These are phyloP conservation scores for Alternaria sp. DNA, from an alignment of 2,329 filamentous ascomycete genomes.

Conservation along the genomic window DNA sequence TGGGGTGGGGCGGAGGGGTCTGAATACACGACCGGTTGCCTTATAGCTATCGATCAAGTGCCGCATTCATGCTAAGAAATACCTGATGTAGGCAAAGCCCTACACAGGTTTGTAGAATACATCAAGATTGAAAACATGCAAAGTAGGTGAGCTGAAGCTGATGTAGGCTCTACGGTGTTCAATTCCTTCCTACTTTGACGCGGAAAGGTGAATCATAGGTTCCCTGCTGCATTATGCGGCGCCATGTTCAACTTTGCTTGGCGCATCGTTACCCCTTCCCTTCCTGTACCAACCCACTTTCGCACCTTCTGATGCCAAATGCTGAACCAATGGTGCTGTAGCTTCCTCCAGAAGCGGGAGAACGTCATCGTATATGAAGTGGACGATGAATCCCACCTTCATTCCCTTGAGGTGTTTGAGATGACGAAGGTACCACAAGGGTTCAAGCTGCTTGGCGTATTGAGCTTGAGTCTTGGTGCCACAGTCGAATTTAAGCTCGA, in stretches of 20 bases:
- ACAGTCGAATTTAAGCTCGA: neutral
- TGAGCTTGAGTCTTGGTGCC: neutral
- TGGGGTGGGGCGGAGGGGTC: slow-evolving; percentile 36
- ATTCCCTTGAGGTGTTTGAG: neutral
- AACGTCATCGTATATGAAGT: neutral
- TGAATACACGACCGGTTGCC: slow-evolving; percentile 1
- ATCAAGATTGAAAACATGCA: neutral
- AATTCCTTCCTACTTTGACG: neutral
- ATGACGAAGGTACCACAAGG: neutral
- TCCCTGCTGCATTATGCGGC: neutral
- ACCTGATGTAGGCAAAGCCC: neutral
- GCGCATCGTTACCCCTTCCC: neutral
- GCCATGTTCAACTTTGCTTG: neutral
- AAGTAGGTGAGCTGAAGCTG: neutral
- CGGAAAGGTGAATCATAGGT: neutral
- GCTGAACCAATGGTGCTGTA: neutral
- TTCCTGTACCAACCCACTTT: neutral
- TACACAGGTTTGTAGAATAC: neutral
- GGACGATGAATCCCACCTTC: neutral
- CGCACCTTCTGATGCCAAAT: neutral
- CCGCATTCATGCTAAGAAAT: neutral
- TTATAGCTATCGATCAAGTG: neutral
- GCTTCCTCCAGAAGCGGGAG: neutral
- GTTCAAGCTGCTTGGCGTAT: neutral
- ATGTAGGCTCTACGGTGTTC: neutral